Conservation (phyloP, 2,329 filamentous ascomycete genomes). For the Colletotrichum sidae region DNA sequence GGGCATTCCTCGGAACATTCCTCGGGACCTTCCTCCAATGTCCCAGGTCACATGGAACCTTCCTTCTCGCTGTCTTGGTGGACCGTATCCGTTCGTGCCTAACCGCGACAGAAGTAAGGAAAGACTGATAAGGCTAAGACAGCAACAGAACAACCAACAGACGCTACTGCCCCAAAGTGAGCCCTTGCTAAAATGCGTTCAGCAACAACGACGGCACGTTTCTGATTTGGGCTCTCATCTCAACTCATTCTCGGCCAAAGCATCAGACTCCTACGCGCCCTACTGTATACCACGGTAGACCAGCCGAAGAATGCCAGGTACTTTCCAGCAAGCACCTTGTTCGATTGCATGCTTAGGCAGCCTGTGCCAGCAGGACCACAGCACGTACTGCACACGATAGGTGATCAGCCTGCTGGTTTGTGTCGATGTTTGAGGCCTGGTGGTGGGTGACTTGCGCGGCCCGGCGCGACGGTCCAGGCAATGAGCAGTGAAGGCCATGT, state of each 20-base stretch:
- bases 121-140: conserved; percentile 29
- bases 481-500: too few species aligned
- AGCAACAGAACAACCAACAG: conserved; percentile 6
- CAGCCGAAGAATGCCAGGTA: too few species aligned
- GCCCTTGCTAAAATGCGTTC: conserved; percentile 29
- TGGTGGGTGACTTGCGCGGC: conserved; percentile 19
- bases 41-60: conserved; percentile 7
- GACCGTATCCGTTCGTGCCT: conserved; percentile 28
- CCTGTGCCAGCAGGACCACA: too few species aligned
- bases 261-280: conserved; percentile 3
- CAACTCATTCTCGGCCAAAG: conserved; percentile 24
- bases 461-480: conserved; percentile 13
- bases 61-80: not conserved
- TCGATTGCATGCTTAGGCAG: too few species aligned
- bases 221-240: conserved; percentile 17
- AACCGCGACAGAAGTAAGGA: conserved; percentile 28
- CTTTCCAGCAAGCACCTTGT: too few species aligned
- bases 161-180: conserved; percentile 10
- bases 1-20: not conserved
- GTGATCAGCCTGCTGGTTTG: not conserved
- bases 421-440: conserved; percentile 12
- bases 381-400: not conserved
- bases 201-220: conserved; percentile 7
- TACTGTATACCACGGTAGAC: too few species aligned
- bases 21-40: conserved; percentile 5